Evolutionary conservation across 2,329 filamentous ascomycete species (phyloP), one percentile per base, ranked within the genome.

Genomic region (Emergomyces orientalis): DNA sequence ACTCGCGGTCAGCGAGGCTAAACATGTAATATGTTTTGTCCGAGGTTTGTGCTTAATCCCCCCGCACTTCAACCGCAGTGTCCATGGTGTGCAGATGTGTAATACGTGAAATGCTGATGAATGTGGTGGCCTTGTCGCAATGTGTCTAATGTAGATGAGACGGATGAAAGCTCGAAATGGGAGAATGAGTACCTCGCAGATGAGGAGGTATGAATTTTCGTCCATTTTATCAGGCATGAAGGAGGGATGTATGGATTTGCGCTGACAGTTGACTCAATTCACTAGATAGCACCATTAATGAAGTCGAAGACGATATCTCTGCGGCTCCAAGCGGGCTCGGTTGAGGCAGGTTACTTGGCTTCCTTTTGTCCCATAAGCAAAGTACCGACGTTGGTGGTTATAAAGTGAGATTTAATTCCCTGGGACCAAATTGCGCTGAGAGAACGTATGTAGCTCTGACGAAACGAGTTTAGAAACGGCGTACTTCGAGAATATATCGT

Each of bases 1-100:
- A 39, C 80, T 84, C 25, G 91, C 92, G 14, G 81, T 97, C 7
- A 83, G 85, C 64, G 81, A 92, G 73, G 80, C 84, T 64, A 95
- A 93, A 75, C 81, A 88, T 22, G 89, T 97, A 0, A 83, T 89
- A 37, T 96, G 91, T 77, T 95, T 97, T 75, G 87, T 96, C 39
- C 85, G 86, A 71, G 88, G 90, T 91, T 75, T 67, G 79, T 66
- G 4, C 54, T 34, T 25, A 17, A 14, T 51, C 2, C 4, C 13
- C 47, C 32, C 14, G n/a, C 34, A 3, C 34, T 41, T 41, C 13
- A 3, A 22, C 22, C 13, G 34, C 34, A 22, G 1, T 34, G 2
- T 19, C 49, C 22, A 7, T 3, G 11, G 7, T 57, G 5, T 37
- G 6, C 11, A 4, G 7, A 5, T 22, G 3, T 22, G 17, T 54